Base-by-base conservation (phyloP, 1,284 basidiomycete species). In the Leccinum fallax region DNA sequence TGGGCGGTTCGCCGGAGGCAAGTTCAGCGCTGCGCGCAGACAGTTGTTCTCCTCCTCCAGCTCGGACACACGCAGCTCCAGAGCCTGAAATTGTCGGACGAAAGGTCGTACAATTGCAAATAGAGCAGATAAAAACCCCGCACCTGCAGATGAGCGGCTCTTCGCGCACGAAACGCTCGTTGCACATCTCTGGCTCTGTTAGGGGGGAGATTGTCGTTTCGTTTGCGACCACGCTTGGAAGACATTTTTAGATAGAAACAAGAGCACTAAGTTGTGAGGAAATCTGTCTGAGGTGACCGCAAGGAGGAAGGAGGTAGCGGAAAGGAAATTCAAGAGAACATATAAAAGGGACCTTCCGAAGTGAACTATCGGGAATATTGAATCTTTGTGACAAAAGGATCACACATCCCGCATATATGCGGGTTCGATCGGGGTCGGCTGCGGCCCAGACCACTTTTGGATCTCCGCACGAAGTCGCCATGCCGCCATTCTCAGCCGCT, bases 111-210 rank as follows among this genome's bases (percentile, higher is more conserved):
- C 63, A 77, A 79, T 77, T 79, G 76, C 73, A 80, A 74, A 78
- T 75, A 73, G 69, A 65, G 63, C 63, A 65, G 66, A 71, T 71
- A 73, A 80, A 74, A 64, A 61, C 64, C 55, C 74, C 81, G 69
- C 74, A 91, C 90, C 78, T 91, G 87, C 59, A 97, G 83, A 77
- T 96, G 94, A 63, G 94, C 93, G 63, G 93, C 93, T 69, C 94
- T 87, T 66, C 95, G 84, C 28, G 94, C 93, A 68, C 94, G 86
- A 80, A 97, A 97, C 3, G 94, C 94, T 67, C 94, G 82, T 76
- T 97, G 94, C 34, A 97, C 94, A 74, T 97, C 94, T 61, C 94
- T 82, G 32, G 95, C 94, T 64, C 94, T 88, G 72, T 95, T 95
- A 38, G 94, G 94, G 65, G 94, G 94, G 46, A 96, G 86, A 72